These are phyloP conservation scores for Asclepias syriaca DNA, from an alignment of 257 asterid species.

Conservation along the genomic window DNA sequence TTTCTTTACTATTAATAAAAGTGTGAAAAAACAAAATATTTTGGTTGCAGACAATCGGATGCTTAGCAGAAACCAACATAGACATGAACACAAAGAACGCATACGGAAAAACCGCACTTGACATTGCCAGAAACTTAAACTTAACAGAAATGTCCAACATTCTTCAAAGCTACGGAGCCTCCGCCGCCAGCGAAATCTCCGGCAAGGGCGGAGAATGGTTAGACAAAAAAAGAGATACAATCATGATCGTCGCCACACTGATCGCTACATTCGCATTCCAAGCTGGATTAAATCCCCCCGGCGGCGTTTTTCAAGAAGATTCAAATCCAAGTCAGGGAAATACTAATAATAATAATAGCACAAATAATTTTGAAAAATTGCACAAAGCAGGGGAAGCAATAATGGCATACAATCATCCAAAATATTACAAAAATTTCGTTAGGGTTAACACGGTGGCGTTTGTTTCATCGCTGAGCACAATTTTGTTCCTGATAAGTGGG, in stretches of 20 bases:
- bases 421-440: slow-evolving; percentile 21
- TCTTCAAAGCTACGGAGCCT: neutral
- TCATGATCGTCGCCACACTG: slow-evolving; percentile 13
- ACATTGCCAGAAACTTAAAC: neutral
- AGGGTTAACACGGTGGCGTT: slow-evolving; percentile 40
- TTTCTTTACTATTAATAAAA: no score
- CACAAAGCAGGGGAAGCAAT: slow-evolving; percentile 42
- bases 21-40: no score
- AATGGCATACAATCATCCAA: slow-evolving; percentile 35
- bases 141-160: neutral
- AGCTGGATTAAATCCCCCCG: slow-evolving; percentile 32
- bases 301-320: slow-evolving; percentile 16
- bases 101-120: slow-evolving; percentile 10
- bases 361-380: neutral
- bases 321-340: neutral
- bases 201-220: neutral
- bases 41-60: slow-evolving; percentile 9
- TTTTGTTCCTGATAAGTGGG: slow-evolving; percentile 52
- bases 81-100: slow-evolving; percentile 12
- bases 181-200: neutral
- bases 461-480: slow-evolving; percentile 47
- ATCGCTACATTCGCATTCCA: slow-evolving; percentile 16
- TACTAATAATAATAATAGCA: no score
- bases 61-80: neutral
- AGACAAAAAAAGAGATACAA: slow-evolving; percentile 9